Base-by-base conservation (phyloP, 2,329 filamentous ascomycete genomes). In the Arthrobotrys megalospora region DNA sequence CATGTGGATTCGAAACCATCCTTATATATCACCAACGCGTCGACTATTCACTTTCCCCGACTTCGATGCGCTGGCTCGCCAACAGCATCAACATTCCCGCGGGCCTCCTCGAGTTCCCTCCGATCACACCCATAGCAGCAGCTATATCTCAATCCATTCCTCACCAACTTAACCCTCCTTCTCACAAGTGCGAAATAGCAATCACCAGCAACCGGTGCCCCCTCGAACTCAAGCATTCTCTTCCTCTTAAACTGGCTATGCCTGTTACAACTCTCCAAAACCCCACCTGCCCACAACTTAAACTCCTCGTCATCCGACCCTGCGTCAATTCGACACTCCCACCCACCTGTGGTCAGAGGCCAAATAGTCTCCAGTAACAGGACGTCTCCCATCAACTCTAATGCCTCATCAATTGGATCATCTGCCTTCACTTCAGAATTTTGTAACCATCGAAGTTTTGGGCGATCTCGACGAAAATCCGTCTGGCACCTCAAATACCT, bases 61-160 rank as follows among this genome's bases (percentile, higher is more conserved):
- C 24, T 28, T 28, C 24, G 24, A 28, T 28, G 24, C 24, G 24
- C 24, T n/a, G 41, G 41, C 41, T 45, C 41, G 14, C 41, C 41
- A 45, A 6, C n/a, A 58, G 32, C 52, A 48, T 24, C 16, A n/a
- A 41, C n/a, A 12, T 11, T 43, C 21, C 19, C n/a, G 6, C 41
- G 14, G 41, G n/a, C 41, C 21, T 10, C 12, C 6, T 58, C 52
- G 2, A 58, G 11, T 1, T 38, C n/a, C 10, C 32, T 58, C 16
- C 34, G 16, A 10, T 60, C 55, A 43, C 55, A 60, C 12, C 36
- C 34, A 43, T 60, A 60, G n/a, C 55, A 60, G 19, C 36, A 43
- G 19, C 4, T 16, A 43, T 60, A 60, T 6, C 34, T 24, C 55
- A 43, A 28, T 11, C 55, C 55, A 60, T 60, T 60, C 36, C 36